Evolutionary conservation across 352 stramenopile species (phyloP).

Genomic region (Phytopythium boreale): DNA sequence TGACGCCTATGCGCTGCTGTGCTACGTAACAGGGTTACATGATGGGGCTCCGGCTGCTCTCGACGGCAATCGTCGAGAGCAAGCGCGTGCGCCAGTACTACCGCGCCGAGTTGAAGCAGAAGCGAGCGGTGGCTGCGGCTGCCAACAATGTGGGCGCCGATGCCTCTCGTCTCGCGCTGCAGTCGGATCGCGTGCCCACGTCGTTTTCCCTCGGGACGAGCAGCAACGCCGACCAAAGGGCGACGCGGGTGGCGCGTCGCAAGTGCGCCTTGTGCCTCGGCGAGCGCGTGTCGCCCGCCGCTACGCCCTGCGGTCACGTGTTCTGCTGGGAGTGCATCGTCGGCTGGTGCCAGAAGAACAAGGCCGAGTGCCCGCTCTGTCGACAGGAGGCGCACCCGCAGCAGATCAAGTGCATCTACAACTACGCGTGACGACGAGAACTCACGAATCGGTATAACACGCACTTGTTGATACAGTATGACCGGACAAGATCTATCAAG

Average conservation of each 20-base stretch:
- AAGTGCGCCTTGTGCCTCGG: constrained; percentile 89
- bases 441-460: background rate
- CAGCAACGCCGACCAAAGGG: constrained; percentile 4
- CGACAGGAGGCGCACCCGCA: constrained; percentile 84
- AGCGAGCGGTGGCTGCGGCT: constrained; percentile 26
- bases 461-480: constrained; percentile 4
- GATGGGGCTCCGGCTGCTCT: constrained; percentile 63
- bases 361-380: constrained; percentile 88
- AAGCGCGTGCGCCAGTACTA: constrained; percentile 48
- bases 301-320: constrained; percentile 87
- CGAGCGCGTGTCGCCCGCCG: constrained; percentile 63
- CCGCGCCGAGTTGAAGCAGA: constrained; percentile 42
- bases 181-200: constrained; percentile 41
- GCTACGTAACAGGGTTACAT: constrained; percentile 52
- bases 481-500: background rate
- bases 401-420: constrained; percentile 91
- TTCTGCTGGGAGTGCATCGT: constrained; percentile 94
- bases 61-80: constrained; percentile 46
- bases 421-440: constrained; percentile 62
- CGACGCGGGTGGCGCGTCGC: constrained; percentile 16
- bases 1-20: background rate
- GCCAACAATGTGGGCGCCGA: constrained; percentile 5
- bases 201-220: constrained; percentile 15
- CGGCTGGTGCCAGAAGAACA: constrained; percentile 92
- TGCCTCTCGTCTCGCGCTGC: constrained; percentile 11